Conservation (phyloP, 23 red algal genomes). For the Chondrus crispus region DNA sequence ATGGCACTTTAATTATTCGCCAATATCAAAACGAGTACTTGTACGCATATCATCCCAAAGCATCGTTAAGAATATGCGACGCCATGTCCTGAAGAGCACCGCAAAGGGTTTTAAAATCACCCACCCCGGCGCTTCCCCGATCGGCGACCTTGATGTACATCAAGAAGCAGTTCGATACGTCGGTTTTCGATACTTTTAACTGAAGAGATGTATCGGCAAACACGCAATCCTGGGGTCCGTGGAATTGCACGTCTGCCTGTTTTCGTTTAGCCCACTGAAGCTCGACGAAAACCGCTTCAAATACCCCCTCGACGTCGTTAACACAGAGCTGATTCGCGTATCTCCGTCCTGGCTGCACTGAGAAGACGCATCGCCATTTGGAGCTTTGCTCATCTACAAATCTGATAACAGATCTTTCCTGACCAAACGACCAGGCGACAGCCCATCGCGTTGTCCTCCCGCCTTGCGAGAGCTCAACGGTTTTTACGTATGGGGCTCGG, state of each 20-base stretch:
- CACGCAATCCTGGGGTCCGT: no score
- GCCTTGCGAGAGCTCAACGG: constrained; percentile 19
- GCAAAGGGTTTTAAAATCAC: no score
- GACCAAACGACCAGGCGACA: constrained; percentile 57
- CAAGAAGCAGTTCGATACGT: neutral
- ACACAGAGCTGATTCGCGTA: constrained; percentile 25
- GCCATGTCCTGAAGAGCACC: no score
- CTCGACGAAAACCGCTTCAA: neutral
- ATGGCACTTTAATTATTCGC: no score
- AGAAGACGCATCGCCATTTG: neutral
- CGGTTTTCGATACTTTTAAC: no score
- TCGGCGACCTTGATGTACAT: neutral
- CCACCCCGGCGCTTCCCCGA: neutral
- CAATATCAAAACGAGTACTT: no score
- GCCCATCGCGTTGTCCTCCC: constrained; percentile 55
- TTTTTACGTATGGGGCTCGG: neutral
- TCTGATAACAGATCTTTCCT: neutral
- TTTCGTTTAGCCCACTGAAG: neutral
- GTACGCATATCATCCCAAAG: no score
- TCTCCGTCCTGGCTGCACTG: neutral
- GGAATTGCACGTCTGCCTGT: neutral
- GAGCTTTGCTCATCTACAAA: neutral
- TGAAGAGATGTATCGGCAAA: no score
- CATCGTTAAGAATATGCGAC: no score
- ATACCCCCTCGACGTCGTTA: neutral